phyloP scores from a whole-genome alignment of 2,329 filamentous ascomycete genomes.

The Cordyceps fumosorosea region DNA sequence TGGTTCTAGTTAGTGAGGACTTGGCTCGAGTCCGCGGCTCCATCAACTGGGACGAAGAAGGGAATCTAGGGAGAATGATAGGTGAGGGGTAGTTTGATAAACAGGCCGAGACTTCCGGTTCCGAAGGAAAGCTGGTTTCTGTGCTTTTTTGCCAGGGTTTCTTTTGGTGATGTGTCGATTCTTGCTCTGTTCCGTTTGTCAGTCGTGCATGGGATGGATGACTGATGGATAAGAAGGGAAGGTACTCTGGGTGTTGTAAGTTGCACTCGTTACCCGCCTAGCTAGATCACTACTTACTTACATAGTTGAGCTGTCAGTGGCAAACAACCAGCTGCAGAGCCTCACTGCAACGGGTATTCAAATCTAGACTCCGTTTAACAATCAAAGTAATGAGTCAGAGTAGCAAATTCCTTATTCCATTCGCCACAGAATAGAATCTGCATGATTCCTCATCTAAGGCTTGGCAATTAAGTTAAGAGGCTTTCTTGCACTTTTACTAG shows the following conservation, averaged over 20 bases:
- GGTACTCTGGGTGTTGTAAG: no score
- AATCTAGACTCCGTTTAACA: background rate
- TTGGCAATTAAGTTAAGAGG: background rate
- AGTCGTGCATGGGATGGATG: background rate
- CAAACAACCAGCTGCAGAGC: background rate
- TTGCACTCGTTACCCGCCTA: no score
- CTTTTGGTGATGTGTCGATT: background rate
- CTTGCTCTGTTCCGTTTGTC: background rate
- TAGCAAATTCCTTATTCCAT: background rate
- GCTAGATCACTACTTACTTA: no score
- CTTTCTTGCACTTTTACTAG: no score
- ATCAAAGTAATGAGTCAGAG: background rate
- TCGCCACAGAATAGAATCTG: no score
- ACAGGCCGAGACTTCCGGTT: background rate
- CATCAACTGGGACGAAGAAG: background rate
- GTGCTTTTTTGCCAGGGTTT: background rate
- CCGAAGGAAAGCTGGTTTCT: background rate
- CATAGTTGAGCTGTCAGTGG: background rate
- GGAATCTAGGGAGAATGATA: background rate
- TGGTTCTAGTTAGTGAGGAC: background rate
- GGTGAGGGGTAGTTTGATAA: background rate
- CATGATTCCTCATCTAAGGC: no score
- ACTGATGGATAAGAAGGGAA: background rate
- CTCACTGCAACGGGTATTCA: background rate
- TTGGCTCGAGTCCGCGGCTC: background rate